Evolutionary conservation across 2,329 filamentous ascomycete species (phyloP).

Genomic region (Ploettnerulaceae sp.): DNA sequence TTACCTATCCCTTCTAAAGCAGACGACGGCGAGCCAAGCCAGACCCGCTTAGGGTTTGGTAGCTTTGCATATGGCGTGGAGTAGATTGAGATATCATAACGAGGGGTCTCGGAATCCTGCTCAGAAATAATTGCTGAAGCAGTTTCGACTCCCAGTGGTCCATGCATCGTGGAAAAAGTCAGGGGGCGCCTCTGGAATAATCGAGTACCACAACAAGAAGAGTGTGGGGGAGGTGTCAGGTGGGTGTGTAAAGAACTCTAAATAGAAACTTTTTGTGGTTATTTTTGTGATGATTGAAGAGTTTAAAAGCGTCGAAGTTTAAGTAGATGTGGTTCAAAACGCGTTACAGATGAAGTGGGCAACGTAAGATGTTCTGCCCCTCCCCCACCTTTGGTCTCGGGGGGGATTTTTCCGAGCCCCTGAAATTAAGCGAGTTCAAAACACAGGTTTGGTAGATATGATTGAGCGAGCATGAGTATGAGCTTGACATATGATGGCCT

Average conservation of each 20-base stretch:
- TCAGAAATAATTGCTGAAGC: not conserved
- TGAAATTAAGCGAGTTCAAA: constrained; percentile 1
- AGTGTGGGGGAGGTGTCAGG: not conserved
- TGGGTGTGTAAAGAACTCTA: too few species aligned
- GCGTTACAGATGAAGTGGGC: not conserved
- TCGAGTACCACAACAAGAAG: not conserved
- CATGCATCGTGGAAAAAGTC: not conserved
- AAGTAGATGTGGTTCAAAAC: not conserved
- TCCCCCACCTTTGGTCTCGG: constrained; percentile 2
- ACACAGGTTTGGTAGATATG: too few species aligned
- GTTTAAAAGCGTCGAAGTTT: not conserved
- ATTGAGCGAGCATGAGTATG: too few species aligned
- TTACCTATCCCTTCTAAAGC: constrained; percentile 22
- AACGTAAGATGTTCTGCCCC: not conserved
- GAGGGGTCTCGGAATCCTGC: constrained; percentile 2
- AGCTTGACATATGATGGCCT: too few species aligned
- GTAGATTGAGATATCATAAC: constrained; percentile 22
- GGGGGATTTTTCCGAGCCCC: not conserved
- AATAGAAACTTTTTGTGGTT: too few species aligned
- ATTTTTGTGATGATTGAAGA: too few species aligned
- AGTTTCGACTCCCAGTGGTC: not conserved
- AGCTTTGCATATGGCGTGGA: constrained; percentile 21
- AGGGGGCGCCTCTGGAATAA: too few species aligned
- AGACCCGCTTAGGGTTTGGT: constrained; percentile 23
- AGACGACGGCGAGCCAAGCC: constrained; percentile 22